These are phyloP conservation scores for Rhododendron kiyosumense DNA, from an alignment of 148 eudicot species.

Conservation along the genomic window DNA sequence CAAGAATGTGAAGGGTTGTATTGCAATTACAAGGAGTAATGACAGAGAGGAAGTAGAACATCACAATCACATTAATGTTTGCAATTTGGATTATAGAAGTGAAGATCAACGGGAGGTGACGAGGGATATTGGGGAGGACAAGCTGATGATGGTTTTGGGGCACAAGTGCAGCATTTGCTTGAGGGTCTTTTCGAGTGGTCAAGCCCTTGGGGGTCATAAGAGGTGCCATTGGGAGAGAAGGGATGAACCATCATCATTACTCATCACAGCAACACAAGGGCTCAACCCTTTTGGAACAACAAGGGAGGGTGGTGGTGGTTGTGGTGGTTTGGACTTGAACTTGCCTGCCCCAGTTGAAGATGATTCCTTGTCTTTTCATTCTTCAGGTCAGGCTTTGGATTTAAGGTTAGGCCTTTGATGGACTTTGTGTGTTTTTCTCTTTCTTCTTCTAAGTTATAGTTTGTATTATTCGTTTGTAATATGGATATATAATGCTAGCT, in stretches of 20 bases:
- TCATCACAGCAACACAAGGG: neutral
- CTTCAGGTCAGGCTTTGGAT: conserved; percentile 40
- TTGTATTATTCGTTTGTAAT: neutral
- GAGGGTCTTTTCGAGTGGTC: conserved; percentile 73
- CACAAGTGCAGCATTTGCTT: conserved; percentile 57
- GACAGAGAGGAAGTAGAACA: conserved; percentile 1
- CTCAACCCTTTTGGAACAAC: neutral
- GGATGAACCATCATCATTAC: conserved; percentile 17
- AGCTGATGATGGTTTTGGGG: conserved; percentile 17
- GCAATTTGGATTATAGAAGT: neutral
- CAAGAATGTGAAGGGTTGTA: conserved; percentile 85
- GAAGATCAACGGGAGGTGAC: neutral
- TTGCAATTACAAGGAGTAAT: conserved; percentile 32
- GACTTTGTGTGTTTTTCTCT: neutral
- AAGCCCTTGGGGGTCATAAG: conserved; percentile 81
- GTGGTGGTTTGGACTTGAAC: conserved; percentile 43
- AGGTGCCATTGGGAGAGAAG: conserved; percentile 69
- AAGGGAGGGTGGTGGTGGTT: neutral
- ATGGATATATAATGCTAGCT: neutral
- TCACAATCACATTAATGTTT: neutral
- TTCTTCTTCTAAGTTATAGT: neutral
- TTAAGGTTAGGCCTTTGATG: conserved; percentile 57
- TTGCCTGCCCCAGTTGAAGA: conserved; percentile 34
- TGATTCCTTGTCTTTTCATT: conserved; percentile 7
- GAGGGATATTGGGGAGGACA: neutral